Conservation (phyloP, 148 eudicot genomes). For the Fagopyrum esculentum region DNA sequence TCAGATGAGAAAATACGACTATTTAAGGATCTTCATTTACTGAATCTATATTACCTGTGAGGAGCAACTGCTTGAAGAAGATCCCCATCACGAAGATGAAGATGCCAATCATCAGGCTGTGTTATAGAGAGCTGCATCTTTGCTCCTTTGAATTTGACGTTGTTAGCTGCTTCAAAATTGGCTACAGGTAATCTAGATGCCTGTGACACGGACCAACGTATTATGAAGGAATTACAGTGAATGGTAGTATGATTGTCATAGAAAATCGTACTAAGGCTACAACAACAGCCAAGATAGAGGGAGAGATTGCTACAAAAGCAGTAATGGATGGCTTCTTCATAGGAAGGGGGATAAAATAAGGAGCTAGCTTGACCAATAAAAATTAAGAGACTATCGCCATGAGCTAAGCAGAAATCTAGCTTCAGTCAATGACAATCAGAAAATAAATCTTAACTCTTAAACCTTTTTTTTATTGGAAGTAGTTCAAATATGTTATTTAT, state of each 20-base stretch:
- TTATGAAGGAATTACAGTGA: not conserved
- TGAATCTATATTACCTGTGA: constrained; percentile 44
- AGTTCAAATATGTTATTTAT: not conserved
- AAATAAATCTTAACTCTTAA: not conserved
- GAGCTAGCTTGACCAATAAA: not conserved
- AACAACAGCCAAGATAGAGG: not conserved
- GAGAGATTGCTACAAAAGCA: not conserved
- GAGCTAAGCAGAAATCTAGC: not conserved
- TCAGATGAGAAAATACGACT: constrained; percentile 1
- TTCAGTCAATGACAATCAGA: not conserved
- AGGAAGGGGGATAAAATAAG: not conserved
- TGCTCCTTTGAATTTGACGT: constrained; percentile 24
- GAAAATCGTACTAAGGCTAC: not conserved
- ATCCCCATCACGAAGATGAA: constrained; percentile 93
- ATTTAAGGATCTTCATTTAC: not conserved
- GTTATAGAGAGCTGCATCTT: constrained; percentile 77
- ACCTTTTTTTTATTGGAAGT: not conserved
- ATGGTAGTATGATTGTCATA: not conserved
- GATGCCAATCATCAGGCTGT: constrained; percentile 99
- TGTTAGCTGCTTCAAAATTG: constrained; percentile 20
- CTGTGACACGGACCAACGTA: constrained; percentile 20
- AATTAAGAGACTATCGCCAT: not conserved
- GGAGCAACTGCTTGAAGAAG: constrained; percentile 80
- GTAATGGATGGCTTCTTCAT: not conserved
- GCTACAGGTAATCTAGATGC: constrained; percentile 26